Base-by-base conservation (phyloP, 345 rosid species). In the Dimocarpus longan region DNA sequence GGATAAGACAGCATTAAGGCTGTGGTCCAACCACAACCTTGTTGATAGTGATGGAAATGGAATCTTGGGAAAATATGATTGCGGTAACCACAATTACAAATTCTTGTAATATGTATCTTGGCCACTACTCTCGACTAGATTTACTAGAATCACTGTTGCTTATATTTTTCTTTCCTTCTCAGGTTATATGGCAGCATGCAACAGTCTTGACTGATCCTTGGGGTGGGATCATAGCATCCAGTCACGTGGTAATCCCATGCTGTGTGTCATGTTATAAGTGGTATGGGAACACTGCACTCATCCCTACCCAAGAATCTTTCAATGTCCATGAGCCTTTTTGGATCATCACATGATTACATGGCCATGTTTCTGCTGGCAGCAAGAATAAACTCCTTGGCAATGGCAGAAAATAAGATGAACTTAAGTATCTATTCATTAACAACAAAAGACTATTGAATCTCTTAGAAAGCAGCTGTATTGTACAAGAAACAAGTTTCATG, bases 1-100 rank as follows among this genome's bases (percentile, higher is more conserved):
- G 37, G 59, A 57, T 6, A 43, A 43, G 70, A 19, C 37, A 19
- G 8, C 77, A 22, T 75, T 48, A n/a, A 4, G 21, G 26, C 21
- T 46, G 64, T 48, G 71, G 78, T 66, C 78, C 78, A 19, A 48
- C 71, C 13, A 28, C n/a, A 10, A 10, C 52, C 59, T 1, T 54
- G 59, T 54, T 5, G 37, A 54, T 54, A 18, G n/a, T 54, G 59
- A 54, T 54, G 59, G n/a, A 54, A 16, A 16, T 44, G 69, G 24
- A 63, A 74, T 63, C 77, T 74, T 2, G 32, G 44, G 16, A 19
- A 9, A 24, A 74, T 54, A 42, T 5, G 5, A 75, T 24, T 24
- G 50, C 26, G 65, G 44, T 22, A 44, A 19, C 50, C 37, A 2
- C 37, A 32, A 32, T 32, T 65, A 46, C 7, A 48, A 62, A 65